Base-by-base conservation (phyloP, 2,329 filamentous ascomycete genomes). In the Aspergillus felis region DNA sequence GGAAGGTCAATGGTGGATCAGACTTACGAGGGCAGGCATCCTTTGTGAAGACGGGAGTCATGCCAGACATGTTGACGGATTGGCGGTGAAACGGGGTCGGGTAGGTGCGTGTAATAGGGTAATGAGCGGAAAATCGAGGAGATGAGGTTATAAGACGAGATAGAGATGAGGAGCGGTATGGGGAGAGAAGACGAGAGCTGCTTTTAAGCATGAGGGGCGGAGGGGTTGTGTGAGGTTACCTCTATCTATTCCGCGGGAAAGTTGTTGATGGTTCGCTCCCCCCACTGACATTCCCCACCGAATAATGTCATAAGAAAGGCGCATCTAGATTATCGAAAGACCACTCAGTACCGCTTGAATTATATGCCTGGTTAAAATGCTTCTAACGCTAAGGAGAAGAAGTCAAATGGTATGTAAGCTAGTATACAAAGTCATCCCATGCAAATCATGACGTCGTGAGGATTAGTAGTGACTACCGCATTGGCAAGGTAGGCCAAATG, bases 1-100 rank as follows among this genome's bases (percentile, higher is more conserved):
- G 32, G 32, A 35, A 17, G 32, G 32, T 35, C 32, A 17, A 38
- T 17, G 14, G 48, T 41, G 10, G 48, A 28, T 38, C 24, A 8
- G 28, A 74, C 76, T 67, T 71, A 79, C 77, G 76, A 68, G 77
- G 77, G 66, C 75, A 77, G 53, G 77, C 77, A 57, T 76, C 74
- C 65, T 74, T 72, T 38, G 76, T 68, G 59, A 73, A 73, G 62
- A 79, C 67, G 51, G 66, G 60, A 44, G 71, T 72, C 65, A 78
- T 69, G 59, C 68, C 65, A 65, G 74, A 73, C 74, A 76, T 76
- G 57, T 61, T 65, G 63, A 57, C 64, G 55, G 54, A 52, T 57
- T 65, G 64, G 50, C 59, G 54, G 27, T 52, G 54, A 49, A 56
- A 50, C 20, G 24, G 14, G 17, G 55, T 35, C 50, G 55, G 42